Evolutionary conservation across 495 filamentous ascomycete genomes (phyloP).

Genomic region (Talaromyces liani): DNA sequence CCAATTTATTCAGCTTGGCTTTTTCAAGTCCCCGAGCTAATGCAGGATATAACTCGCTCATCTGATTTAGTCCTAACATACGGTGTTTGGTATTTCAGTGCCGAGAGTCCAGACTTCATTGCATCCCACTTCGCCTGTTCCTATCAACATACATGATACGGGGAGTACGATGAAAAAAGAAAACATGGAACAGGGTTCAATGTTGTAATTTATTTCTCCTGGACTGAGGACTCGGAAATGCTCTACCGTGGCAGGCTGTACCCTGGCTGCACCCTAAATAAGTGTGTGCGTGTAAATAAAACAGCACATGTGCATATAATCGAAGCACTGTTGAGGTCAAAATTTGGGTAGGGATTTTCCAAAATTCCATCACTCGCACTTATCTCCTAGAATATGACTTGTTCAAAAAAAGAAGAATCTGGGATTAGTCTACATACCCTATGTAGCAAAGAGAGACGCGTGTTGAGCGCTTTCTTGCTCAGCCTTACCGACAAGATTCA

Average conservation of each 20-base stretch:
- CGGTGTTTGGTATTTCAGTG: too few relatives aligned
- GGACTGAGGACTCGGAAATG: background rate
- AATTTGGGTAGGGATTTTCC: background rate
- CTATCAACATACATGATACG: background rate
- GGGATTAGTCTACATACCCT: background rate
- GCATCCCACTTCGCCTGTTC: background rate
- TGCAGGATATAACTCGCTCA: background rate
- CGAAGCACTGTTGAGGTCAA: background rate
- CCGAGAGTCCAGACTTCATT: background rate
- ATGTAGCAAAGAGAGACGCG: background rate
- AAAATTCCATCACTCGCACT: background rate
- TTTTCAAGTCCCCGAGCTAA: background rate
- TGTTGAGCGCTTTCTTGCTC: background rate
- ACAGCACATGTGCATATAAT: background rate
- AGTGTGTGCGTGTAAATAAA: background rate
- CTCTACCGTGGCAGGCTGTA: background rate
- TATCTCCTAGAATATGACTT: background rate
- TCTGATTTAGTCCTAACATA: background rate
- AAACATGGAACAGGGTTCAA: background rate
- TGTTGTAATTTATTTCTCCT: background rate
- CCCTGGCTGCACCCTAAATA: background rate
- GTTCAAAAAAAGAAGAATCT: background rate
- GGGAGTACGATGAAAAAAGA: background rate
- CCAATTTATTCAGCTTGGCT: background rate
- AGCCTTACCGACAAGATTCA: background rate